Base-by-base conservation (phyloP, 805 yeast genomes). In the Candida saitoana region DNA sequence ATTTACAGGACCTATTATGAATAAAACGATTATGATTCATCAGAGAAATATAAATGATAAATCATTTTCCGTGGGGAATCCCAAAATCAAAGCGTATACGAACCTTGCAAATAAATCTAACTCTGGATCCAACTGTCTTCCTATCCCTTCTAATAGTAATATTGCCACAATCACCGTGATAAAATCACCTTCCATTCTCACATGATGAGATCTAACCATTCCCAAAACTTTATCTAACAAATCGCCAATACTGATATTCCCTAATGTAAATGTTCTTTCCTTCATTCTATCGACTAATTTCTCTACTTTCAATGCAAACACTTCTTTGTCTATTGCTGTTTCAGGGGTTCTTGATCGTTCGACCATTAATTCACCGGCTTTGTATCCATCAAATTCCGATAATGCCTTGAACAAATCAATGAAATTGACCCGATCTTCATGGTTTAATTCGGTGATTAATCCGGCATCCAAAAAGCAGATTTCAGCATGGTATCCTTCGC, bases 181-280 rank as follows among this genome's bases (percentile, higher is more conserved):
- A 57, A 93, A 93, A 62, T 93, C 99, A 5, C 96, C 95, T 57
- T 93, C 99, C 96, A 93, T 86, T 56, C 96, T 75, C 17, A 93
- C 99, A 62, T 93, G 99, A 61, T 93, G 99, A 8, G 72, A 69
- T 47, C 98, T 71, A 15, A 93, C 98, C 97, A 93, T 89, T 3
- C 82, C 71, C 44, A 93, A 72, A 73, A 91, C 90, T 55, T 81
- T 84, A 51, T 88, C 93, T 43, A 93, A 69, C 43, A 93, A 68
- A 54, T 90, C 97, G 3, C 98, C 97, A 48, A 93, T 87, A 29
- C 91, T 85, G 11, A 93, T 83, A 36, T 88, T 85, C 0, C 98
- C 98, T 40, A 93, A 68, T 1, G 97, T 87, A 57, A 93, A 93
- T 0, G 99, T 93, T 42, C 96, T 72, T 56, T 84, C 77, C 55